Base-by-base conservation (phyloP, 192 early-diverging fungal species). In the Phlyctochytrium arcticum region DNA sequence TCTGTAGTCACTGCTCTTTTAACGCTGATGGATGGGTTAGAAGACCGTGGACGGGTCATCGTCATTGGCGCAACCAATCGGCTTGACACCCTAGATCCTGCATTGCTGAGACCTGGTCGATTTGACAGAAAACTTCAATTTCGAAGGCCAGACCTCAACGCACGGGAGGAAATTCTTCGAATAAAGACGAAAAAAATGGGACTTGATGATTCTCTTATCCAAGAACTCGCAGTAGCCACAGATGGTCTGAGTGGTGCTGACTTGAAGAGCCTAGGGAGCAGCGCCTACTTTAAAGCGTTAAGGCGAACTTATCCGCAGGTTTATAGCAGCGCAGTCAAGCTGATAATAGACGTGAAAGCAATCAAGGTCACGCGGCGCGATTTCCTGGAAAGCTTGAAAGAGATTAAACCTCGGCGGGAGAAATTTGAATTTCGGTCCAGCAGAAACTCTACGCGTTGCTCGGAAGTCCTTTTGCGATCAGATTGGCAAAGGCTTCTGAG, bases 61-160 rank as follows among this genome's bases (percentile, higher is more conserved):
- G 88, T 89, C 10, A 88, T 89, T 70, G 88, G 87, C 29, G 88
- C 88, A 0, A 90, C 88, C 3, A 90, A 90, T 57, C 73, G 88
- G 6, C 85, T 88, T 17, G 89, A 90, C 54, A 80, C 88, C 4
- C 80, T 89, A 4, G 89, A 90, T 68, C 89, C 89, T 7, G 89
- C 89, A 0, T 70, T 90, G 26, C 83, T 88, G 39, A 74, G 89
- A 15, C 88, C 87, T 5, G 89, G 87, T 2, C 71, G 89, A 27
- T 90, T 90, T 63, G 89, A 90, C 60, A 72, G 88, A 17, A 85
- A 88, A 54, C 82, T 90, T 32, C 86, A 83, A 68, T 90, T 90
- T 61, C 79, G 72, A 1, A 75, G 85, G 4, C 88, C 88, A 1
- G 69, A 78, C 35, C 71, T 65, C 21, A 67, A 60, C 2, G 89